A percentile compares a stretch with the other conserved stretches of the same genome.
Evolutionary conservation across 108 stramenopile species (phyloP).

Genomic region (Fragilaria radians): DNA sequence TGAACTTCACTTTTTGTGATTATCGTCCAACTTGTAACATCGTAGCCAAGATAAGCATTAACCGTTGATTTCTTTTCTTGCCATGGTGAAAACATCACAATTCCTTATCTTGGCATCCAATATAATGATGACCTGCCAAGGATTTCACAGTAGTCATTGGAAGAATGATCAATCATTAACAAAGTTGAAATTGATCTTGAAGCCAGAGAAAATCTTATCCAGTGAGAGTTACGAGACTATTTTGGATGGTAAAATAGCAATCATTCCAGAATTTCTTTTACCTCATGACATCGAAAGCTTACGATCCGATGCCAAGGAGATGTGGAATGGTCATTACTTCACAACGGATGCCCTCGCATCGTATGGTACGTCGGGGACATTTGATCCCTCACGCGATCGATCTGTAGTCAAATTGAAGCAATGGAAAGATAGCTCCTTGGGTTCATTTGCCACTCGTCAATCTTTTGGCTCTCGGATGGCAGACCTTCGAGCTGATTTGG

Average conservation of each 20-base stretch:
- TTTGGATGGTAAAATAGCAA: constrained; percentile 40
- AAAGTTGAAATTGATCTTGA: no score
- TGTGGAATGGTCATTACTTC: constrained; percentile 29
- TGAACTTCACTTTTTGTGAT: no score
- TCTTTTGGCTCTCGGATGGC: constrained; percentile 26
- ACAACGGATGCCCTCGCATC: constrained; percentile 47
- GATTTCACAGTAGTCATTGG: no score
- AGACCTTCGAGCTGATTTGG: constrained; percentile 31
- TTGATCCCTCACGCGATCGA: constrained; percentile 55
- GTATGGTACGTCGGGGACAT: constrained; percentile 36
- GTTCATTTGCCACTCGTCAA: constrained; percentile 13
- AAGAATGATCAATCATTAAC: no score
- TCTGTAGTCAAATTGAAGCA: constrained; percentile 37
- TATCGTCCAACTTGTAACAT: no score
- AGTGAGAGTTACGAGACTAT: constrained; percentile 40
- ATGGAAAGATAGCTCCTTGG: constrained; percentile 25
- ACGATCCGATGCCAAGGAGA: constrained; percentile 35
- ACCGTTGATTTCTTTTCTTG: no score
- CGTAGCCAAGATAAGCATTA: no score
- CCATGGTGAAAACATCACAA: no score
- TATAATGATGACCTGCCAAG: no score
- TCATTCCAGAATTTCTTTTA: constrained; percentile 42
- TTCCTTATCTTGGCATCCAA: no score
- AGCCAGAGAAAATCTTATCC: no score
- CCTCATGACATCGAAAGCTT: constrained; percentile 21